Evolutionary conservation across 176 grass and related monocot species (phyloP).

Genomic region (Guadua angustifolia): DNA sequence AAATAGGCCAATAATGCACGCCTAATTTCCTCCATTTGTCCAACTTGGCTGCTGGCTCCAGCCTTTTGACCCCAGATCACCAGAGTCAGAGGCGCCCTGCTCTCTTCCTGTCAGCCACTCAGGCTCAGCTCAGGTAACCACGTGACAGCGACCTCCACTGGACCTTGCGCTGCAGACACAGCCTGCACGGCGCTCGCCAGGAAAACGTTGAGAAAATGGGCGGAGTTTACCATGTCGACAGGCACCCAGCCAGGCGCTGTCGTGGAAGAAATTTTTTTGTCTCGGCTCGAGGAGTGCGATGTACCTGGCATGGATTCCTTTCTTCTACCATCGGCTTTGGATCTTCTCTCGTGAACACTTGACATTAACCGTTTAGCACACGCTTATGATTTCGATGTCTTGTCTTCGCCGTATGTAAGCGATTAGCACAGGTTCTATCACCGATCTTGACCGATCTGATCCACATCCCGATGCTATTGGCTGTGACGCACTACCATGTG

Average conservation of each 20-base stretch:
- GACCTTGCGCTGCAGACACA: background rate
- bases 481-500: background rate
- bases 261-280: background rate
- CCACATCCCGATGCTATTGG: background rate
- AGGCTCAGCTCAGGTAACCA: conserved; percentile 1
- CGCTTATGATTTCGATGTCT: background rate
- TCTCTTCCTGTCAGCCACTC: background rate
- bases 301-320: background rate
- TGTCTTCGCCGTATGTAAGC: background rate
- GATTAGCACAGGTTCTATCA: background rate
- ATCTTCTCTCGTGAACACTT: background rate
- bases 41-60: conserved; percentile 28
- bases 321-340: background rate
- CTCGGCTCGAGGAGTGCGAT: background rate
- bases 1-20: conserved; percentile 29
- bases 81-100: conserved; percentile 1
- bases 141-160: conserved; percentile 43
- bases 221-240: conserved; percentile 30
- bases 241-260: conserved; percentile 11
- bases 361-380: background rate
- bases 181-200: background rate
- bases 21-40: conserved; percentile 14
- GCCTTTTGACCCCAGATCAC: conserved; percentile 8
- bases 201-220: conserved; percentile 39
- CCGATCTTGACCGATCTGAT: background rate